Evolutionary conservation across 768 basidiomycete species (phyloP).

Genomic region (Mycena crocata): DNA sequence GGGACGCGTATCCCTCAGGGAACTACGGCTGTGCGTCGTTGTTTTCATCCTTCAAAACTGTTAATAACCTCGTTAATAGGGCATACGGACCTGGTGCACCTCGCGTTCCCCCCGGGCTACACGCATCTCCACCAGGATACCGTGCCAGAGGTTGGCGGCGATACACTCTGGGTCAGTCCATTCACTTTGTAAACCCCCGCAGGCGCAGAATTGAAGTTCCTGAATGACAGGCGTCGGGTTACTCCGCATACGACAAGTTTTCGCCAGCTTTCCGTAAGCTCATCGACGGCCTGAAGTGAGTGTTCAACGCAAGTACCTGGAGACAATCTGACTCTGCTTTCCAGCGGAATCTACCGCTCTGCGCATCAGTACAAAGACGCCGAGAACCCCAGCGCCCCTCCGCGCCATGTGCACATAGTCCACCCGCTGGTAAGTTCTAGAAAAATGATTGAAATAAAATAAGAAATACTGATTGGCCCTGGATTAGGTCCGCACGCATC

Average conservation of each 20-base stretch:
- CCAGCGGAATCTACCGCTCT: slow-evolving; percentile 44
- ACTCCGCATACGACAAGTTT: slow-evolving; percentile 55
- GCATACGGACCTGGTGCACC: slow-evolving; percentile 37
- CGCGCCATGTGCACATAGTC: slow-evolving; percentile 44
- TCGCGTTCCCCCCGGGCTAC: slow-evolving; percentile 36
- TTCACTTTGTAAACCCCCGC: neutral
- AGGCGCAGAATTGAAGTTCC: neutral
- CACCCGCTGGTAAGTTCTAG: slow-evolving; percentile 41
- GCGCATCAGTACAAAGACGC: slow-evolving; percentile 37
- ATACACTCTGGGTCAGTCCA: slow-evolving; percentile 35
- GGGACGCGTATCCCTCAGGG: slow-evolving; percentile 31
- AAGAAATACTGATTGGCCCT: neutral
- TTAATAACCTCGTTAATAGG: no score
- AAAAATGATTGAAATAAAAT: neutral
- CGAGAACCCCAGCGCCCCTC: slow-evolving; percentile 46
- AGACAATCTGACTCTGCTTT: neutral
- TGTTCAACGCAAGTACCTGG: neutral
- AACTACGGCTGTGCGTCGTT: slow-evolving; percentile 28
- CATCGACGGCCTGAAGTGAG: slow-evolving; percentile 44
- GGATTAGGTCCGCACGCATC: slow-evolving; percentile 45
- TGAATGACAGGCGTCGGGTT: slow-evolving; percentile 38
- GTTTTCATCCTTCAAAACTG: neutral
- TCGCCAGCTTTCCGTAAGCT: slow-evolving; percentile 47
- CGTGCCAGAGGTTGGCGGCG: slow-evolving; percentile 35
- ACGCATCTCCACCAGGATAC: slow-evolving; percentile 36